Base-by-base conservation (phyloP, 139 green algal species). In the Micromonas pusilla region DNA sequence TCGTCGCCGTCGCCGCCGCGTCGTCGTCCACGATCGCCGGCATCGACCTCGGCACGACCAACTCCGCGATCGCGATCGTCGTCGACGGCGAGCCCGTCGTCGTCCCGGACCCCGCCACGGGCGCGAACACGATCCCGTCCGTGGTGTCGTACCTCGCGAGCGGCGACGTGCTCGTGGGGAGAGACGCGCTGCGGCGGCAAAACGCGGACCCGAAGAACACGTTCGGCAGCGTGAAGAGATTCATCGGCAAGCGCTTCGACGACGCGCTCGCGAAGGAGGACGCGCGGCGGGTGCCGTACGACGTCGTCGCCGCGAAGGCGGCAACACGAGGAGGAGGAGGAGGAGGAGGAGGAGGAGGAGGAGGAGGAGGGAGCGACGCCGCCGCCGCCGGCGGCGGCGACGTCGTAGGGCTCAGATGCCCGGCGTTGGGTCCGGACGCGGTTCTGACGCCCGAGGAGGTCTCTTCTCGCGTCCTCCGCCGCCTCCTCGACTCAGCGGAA, bases 21-120 rank as follows among this genome's bases (percentile, higher is more conserved):
- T n/a, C n/a, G n/a, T n/a, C 32, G 33, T 1, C 6, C 3, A 21
- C 3, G 19, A 75, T 75, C 30, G 60, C 34, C 5, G 93, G 93
- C 57, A 97, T 98, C 32, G 93, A 98, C 75, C 74, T 98, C 0
- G 93, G 93, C 0, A 98, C 93, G 26, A 97, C 93, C 64, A 97
- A 98, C 88, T 93, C 85, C 19, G 90, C 91, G 21, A 92, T 97
- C 31, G 93, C 93, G 26, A 91, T 89, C 25, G 95, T 97, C 89
- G 89, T 96, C 86, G 93, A 92, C 72, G 91, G 91, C 73, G 96
- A 96, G 87, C 89, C 93, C 54, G 52, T 57, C n/a, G 68, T 78
- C 72, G 53, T 78, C 2, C n/a, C 64, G 31, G 52, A 79, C 70
- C n/a, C n/a, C n/a, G 77, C 66, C n/a, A 38, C 82, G 2, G 76